Conservation (phyloP, 2,329 filamentous ascomycete species). For the Sclerotinia sclerotiorum region DNA sequence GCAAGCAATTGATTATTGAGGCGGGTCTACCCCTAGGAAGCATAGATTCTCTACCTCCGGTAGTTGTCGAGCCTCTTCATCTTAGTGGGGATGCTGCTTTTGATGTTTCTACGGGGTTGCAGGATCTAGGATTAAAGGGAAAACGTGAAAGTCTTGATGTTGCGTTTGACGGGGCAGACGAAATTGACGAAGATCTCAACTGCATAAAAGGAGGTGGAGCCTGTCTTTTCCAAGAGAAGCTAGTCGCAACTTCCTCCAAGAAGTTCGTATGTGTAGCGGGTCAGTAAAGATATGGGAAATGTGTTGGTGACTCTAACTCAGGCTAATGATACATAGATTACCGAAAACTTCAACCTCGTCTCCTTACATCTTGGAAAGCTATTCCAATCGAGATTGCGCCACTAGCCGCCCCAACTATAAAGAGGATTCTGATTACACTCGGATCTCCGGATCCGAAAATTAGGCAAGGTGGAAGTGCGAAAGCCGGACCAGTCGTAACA, state of each 20-base stretch:
- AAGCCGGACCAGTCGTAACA: constrained; percentile 80
- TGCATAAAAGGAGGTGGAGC: constrained; percentile 97
- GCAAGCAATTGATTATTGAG: constrained; percentile 77
- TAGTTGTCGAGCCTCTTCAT: constrained; percentile 32
- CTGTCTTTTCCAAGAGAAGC: constrained; percentile 97
- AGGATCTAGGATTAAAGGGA: constrained; percentile 41
- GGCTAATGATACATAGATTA: constrained; percentile 61
- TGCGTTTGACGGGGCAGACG: constrained; percentile 94
- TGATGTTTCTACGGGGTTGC: constrained; percentile 55
- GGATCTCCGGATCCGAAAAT: constrained; percentile 71
- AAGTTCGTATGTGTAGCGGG: constrained; percentile 86
- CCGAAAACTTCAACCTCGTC: constrained; percentile 77
- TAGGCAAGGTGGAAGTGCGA: constrained; percentile 69
- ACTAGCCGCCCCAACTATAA: constrained; percentile 74
- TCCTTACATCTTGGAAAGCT: constrained; percentile 74
- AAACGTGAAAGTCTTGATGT: constrained; percentile 68
- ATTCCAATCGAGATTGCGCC: constrained; percentile 95
- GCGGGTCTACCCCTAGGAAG: constrained; percentile 73
- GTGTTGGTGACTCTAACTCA: background rate
- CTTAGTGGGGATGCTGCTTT: constrained; percentile 59
- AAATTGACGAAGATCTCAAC: constrained; percentile 92
- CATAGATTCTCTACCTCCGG: constrained; percentile 41
- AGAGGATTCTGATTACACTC: constrained; percentile 68
- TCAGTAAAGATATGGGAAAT: constrained; percentile 44
- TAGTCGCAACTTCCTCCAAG: constrained; percentile 80